A percentile compares a stretch with the other conserved stretches of the same genome.
These are phyloP conservation scores for Dendrobium nobile DNA, from an alignment of 106 monocot genomes.

Conservation along the genomic window DNA sequence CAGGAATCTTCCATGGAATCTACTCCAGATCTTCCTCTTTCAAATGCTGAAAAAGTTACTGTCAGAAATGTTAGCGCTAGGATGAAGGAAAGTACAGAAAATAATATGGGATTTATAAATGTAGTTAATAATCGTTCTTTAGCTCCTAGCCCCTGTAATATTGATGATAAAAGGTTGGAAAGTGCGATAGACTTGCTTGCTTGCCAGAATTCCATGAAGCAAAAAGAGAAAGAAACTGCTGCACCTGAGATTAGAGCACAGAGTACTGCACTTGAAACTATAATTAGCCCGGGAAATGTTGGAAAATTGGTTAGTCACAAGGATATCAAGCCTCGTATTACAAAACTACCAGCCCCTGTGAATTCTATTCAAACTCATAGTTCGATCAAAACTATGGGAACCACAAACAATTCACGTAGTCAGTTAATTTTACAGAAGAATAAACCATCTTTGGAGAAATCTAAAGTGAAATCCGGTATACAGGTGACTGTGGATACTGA, in stretches of 20 bases:
- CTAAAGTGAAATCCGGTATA: slow-evolving; percentile 29
- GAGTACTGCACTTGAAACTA: slow-evolving; percentile 21
- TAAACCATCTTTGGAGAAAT: slow-evolving; percentile 31
- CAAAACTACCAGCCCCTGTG: neutral
- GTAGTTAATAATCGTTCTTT: slow-evolving; percentile 8
- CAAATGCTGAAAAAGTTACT: slow-evolving; percentile 13
- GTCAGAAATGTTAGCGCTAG: slow-evolving; percentile 18
- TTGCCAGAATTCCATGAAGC: slow-evolving; percentile 20
- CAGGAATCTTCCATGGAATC: neutral
- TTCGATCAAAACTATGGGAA: neutral
- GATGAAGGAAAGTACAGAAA: slow-evolving; percentile 21
- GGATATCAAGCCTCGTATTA: slow-evolving; percentile 12
- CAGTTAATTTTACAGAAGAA: slow-evolving; percentile 22
- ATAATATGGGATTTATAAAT: slow-evolving; percentile 2
- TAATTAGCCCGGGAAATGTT: slow-evolving; percentile 11
- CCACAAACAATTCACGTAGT: neutral
- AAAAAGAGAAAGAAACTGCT: slow-evolving; percentile 18
- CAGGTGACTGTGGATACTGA: slow-evolving; percentile 16
- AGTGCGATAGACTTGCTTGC: slow-evolving; percentile 8
- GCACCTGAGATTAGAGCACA: slow-evolving; percentile 18
- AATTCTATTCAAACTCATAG: neutral
- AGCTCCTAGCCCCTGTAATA: slow-evolving; percentile 14
- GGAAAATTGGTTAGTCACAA: slow-evolving; percentile 26
- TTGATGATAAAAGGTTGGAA: slow-evolving; percentile 18
- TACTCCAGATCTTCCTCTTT: neutral